Base-by-base conservation (phyloP, 768 basidiomycete species). In the Lentinula sp. region DNA sequence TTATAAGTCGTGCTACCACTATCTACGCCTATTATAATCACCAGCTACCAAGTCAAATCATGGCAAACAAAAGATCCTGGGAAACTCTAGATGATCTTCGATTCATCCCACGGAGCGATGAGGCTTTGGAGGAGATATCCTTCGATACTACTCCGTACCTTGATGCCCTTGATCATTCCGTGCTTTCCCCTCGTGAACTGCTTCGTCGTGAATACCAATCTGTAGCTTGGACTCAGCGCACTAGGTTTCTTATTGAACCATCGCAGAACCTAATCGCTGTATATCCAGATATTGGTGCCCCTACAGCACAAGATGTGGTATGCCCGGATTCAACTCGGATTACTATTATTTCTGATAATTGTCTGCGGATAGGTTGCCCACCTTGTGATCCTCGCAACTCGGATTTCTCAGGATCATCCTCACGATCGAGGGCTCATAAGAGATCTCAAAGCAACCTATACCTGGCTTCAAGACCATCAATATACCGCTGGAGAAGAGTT, bases 151-250 rank as follows among this genome's bases (percentile, higher is more conserved):
- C 53, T 5, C 50, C 49, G 6, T 72, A 74, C 52, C 67, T 75
- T 39, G 32, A 18, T 15, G 62, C 62, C 1, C 58, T 49, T 7
- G 64, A 81, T 20, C 73, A 70, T 5, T 41, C 35, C 1, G 59
- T 81, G 12, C 75, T 81, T 2, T 65, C 75, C 0, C 81, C 81
- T 0, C 64, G 48, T 6, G 61, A 81, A 51, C 62, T 81, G 1
- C 71, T 82, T 9, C 73, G 71, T 37, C 51, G 67, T 16, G 70
- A 77, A 39, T 74, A 70, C 53, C 74, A 77, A 64, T 59, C 74
- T 0, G 70, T 84, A 10, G 76, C 76, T 6, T 84, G 82, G 82
- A 80, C 79, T 4, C 81, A 84, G 57, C 68, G 80, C n/a, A 80
- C 72, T 2, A 58, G 69, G 15, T 74, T 76, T 36, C 42, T 60